Conservation (phyloP, 345 rosid genomes). For the Trapa bicornis region DNA sequence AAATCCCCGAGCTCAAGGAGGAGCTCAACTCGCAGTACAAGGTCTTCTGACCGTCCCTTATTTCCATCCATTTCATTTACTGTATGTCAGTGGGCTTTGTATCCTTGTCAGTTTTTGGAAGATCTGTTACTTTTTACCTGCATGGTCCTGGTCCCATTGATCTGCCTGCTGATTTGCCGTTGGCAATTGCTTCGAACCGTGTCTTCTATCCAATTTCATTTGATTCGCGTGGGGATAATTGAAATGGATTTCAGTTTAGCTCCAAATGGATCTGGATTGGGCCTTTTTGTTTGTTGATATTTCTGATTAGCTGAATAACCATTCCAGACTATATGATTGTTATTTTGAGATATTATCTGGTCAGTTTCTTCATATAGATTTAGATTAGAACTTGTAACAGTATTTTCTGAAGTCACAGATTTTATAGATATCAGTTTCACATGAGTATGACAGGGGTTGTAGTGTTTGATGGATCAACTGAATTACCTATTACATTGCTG, state of each 20-base stretch:
- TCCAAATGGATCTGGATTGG: background rate
- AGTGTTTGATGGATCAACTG: background rate
- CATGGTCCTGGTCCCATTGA: no score
- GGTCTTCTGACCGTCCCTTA: no score
- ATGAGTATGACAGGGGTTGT: background rate
- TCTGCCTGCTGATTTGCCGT: no score
- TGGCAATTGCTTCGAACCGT: slow-evolving; percentile 4
- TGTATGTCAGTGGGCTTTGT: no score
- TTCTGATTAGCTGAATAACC: background rate
- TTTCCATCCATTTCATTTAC: no score
- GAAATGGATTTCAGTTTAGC: background rate
- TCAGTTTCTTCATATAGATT: background rate
- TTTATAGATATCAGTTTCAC: background rate
- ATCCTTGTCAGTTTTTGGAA: no score
- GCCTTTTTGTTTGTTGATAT: background rate
- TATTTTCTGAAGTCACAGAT: background rate
- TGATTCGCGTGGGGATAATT: background rate
- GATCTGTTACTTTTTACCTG: no score
- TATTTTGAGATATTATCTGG: background rate
- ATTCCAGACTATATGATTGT: background rate
- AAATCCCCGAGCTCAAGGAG: no score
- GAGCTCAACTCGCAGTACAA: no score
- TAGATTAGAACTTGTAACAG: background rate
- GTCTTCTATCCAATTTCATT: background rate
- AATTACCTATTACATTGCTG: background rate